These are phyloP conservation scores for Penicillium fimorum DNA, from an alignment of 495 filamentous ascomycete species.

Conservation along the genomic window DNA sequence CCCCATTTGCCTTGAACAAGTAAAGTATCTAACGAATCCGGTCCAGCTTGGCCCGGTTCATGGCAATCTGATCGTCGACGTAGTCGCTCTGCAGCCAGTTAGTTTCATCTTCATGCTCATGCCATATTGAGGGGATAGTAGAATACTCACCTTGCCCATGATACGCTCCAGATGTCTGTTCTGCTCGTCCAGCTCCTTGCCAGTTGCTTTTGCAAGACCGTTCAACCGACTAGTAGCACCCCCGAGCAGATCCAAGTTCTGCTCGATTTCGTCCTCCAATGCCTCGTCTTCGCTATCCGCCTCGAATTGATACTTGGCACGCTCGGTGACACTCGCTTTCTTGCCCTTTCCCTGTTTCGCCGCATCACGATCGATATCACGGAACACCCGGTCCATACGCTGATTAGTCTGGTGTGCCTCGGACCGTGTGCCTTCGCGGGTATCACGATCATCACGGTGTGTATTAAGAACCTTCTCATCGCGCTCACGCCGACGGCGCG, in stretches of 20 bases:
- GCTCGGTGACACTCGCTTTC: slow-evolving; percentile 60
- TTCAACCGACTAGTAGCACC: slow-evolving; percentile 63
- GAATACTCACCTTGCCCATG: slow-evolving; percentile 58
- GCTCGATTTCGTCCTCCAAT: slow-evolving; percentile 72
- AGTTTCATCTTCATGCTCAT: slow-evolving; percentile 20
- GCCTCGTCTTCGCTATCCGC: slow-evolving; percentile 73
- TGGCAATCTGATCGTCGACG: slow-evolving; percentile 69
- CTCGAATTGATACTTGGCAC: slow-evolving; percentile 76
- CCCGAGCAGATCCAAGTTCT: slow-evolving; percentile 59
- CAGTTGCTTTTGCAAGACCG: slow-evolving; percentile 64
- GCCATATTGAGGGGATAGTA: not conserved
- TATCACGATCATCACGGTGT: slow-evolving; percentile 64
- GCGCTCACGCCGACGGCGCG: slow-evolving; percentile 53
- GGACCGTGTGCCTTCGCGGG: slow-evolving; percentile 63
- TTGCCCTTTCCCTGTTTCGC: slow-evolving; percentile 33
- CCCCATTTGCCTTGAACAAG: slow-evolving; percentile 11
- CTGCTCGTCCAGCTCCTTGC: slow-evolving; percentile 70
- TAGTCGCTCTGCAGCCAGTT: slow-evolving; percentile 55
- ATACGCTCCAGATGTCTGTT: slow-evolving; percentile 74
- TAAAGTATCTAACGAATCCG: slow-evolving; percentile 49
- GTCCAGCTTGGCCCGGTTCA: slow-evolving; percentile 64
- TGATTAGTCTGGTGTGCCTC: slow-evolving; percentile 59
- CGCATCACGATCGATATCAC: slow-evolving; percentile 48
- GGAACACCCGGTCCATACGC: slow-evolving; percentile 60
- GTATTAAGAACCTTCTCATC: slow-evolving; percentile 62